A percentile compares a stretch with the other conserved stretches of the same genome.
These are phyloP conservation scores for Mucor irregularis DNA, from an alignment of 371 early-diverging fungal species.

Conservation along the genomic window DNA sequence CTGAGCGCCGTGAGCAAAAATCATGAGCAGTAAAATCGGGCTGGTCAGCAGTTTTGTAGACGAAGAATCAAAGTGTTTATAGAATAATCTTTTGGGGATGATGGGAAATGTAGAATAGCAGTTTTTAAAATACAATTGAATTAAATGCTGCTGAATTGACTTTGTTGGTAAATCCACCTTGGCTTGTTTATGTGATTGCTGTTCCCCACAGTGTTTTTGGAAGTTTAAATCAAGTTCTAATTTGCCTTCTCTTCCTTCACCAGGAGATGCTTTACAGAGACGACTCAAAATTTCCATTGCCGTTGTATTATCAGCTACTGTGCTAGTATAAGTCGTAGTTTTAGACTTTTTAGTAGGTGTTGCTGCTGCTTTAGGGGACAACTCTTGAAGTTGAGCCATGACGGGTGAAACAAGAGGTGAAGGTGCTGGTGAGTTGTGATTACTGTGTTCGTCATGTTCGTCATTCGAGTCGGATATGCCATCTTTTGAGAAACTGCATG, in stretches of 20 bases:
- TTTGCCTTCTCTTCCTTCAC: constrained; percentile 33
- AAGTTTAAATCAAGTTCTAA: constrained; percentile 27
- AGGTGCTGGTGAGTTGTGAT: neutral
- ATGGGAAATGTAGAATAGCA: constrained; percentile 31
- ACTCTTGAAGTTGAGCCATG: too few species aligned
- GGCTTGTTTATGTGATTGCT: neutral
- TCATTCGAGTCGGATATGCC: constrained; percentile 2
- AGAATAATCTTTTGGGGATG: constrained; percentile 30
- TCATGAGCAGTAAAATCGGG: constrained; percentile 18
- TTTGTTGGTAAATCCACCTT: constrained; percentile 13
- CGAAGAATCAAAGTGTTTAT: constrained; percentile 26
- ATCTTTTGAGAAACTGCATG: constrained; percentile 34
- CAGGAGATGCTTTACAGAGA: constrained; percentile 12
- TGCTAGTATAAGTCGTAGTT: neutral
- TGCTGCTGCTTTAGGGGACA: too few species aligned
- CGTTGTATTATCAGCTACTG: neutral
- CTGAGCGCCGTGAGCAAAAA: constrained; percentile 38
- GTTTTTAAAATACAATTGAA: constrained; percentile 27
- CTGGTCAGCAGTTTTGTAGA: constrained; percentile 3
- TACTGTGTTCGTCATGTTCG: neutral
- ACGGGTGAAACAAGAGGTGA: neutral
- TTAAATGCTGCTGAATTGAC: constrained; percentile 12
- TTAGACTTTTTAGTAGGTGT: too few species aligned
- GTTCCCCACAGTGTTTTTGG: too few species aligned
- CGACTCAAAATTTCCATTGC: constrained; percentile 9